Base-by-base conservation (phyloP, 1,284 basidiomycete genomes). In the Ceratobasidium sp. region DNA sequence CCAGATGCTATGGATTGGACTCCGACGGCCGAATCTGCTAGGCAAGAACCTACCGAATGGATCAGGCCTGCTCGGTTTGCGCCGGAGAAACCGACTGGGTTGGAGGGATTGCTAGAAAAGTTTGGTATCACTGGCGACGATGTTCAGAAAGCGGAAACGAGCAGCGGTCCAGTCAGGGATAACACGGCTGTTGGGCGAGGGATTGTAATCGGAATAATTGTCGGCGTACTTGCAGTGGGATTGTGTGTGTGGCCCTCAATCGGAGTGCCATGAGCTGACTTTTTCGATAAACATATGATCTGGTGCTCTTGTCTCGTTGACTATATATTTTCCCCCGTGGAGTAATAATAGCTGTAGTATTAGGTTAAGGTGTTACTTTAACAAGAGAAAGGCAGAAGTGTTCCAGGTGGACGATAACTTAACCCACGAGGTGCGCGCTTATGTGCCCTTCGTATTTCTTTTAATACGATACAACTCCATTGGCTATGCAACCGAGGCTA, bases 71-170 rank as follows among this genome's bases (percentile, higher is more conserved):
- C 90, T 76, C 84, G 84, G n/a, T 91, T 91, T 78, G 85, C 89
- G 14, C 89, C 90, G 0, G 90, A 92, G 77, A 85, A 88, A 75
- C 89, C 91, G 1, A 93, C 92, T 0, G 92, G 92, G 2, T 82
- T 93, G 2, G 92, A 93, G 79, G 82, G 83, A 50, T 80, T 93
- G n/a, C 87, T 93, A 73, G 89, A 88, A 75, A 73, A 67, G 18
- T 67, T 67, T 41, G 64, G 64, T 3, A 67, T 67, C 18, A 30
- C 48, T 23, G 50, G 52, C n/a, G 64, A 67, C 26, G 64, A 67
- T 28, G 30, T 12, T 3, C 34, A 45, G 23, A 39, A 18, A 50
- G 10, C 48, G 10, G 26, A 30, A 3, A 8, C 59, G 14, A 30
- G 6, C 21, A 28, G 3, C n/a, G 32, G 10, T 12, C 39, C 10